Evolutionary conservation across 1,284 basidiomycete species (phyloP), one percentile per base, ranked within the genome.

Genomic region (Ustilago xerochloae): DNA sequence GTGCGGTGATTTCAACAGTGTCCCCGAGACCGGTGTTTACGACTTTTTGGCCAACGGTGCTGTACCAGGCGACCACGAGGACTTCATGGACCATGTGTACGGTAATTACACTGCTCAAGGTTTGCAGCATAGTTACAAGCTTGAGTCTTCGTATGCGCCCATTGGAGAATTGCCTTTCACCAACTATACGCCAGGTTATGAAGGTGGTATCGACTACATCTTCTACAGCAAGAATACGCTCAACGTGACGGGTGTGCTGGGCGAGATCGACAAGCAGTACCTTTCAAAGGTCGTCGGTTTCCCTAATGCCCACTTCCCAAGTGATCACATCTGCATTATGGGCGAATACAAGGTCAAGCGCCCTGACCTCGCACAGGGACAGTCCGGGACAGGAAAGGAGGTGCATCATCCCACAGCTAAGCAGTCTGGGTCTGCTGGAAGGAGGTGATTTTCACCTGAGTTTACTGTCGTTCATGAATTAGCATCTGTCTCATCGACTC

Each of bases 1-100:
- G 65, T 93, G 92, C 80, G 94, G 95, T 26, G 96, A 99, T 86
- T 95, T 93, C 87, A 99, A 99, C 87, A 96, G 93, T 51, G 87
- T 91, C 2, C 92, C 92, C 0, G 87, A 88, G 20, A 94, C 92
- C 38, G 94, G 94, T 13, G 93, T 99, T 24, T 97, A 93, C 87
- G 93, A 98, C 81, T 96, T 92, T 87, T 85, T 99, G 60, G 88
- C 91, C 38, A 90, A 87, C 12, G 96, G 96, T 9, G 41, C 36
- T 5, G 72, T 86, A 13, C 85, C 87, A 7, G 86, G 91, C 2
- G 88, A 92, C 72, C 96, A 99, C 83, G 89, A 91, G 26, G 97
- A 99, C 85, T 99, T 97, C 85, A 90, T 96, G 90, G 89, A 89
- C 13, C 93, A 97, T 84, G 88, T 89, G 56, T 99, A 99, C 79